Evolutionary conservation across 1,139 yeast genomes (phyloP).

Genomic region (Hansenula anomala): DNA sequence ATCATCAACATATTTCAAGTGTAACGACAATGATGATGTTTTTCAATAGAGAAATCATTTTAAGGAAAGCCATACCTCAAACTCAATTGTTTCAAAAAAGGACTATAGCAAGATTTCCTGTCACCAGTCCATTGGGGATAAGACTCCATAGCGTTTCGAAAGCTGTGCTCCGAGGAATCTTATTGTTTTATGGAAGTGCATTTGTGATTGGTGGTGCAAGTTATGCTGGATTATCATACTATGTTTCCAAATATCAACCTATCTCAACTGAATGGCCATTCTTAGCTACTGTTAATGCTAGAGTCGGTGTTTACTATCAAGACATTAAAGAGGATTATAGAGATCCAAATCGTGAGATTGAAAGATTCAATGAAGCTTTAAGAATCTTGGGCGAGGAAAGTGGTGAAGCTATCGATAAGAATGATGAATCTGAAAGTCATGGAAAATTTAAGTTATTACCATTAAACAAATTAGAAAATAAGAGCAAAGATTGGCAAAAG

Average conservation of each 20-base stretch:
- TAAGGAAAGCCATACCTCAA: too few species aligned
- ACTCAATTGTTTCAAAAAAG: too few species aligned
- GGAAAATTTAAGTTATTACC: constrained; percentile 22
- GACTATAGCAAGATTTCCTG: constrained; percentile 5
- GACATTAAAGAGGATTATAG: constrained; percentile 14
- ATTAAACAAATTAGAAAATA: constrained; percentile 11
- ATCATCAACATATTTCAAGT: too few species aligned
- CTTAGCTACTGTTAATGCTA: constrained; percentile 20
- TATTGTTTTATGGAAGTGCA: constrained; percentile 20
- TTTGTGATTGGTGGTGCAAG: constrained; percentile 16
- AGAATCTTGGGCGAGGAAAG: constrained; percentile 18
- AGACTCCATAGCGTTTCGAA: constrained; percentile 11
- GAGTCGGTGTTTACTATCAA: constrained; percentile 27
- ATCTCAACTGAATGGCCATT: constrained; percentile 27
- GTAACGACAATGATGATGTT: too few species aligned
- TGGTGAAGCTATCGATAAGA: constrained; percentile 15
- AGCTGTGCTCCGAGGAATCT: constrained; percentile 11
- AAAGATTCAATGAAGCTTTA: constrained; percentile 22
- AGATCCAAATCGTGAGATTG: constrained; percentile 12
- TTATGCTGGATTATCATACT: constrained; percentile 17
- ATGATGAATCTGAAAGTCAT: constrained; percentile 12
- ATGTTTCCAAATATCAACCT: constrained; percentile 23
- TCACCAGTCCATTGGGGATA: constrained; percentile 10
- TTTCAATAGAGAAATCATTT: too few species aligned
- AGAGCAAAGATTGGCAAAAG: constrained; percentile 27